Conservation (phyloP, 495 filamentous ascomycete species). For the Glonium stellatum region DNA sequence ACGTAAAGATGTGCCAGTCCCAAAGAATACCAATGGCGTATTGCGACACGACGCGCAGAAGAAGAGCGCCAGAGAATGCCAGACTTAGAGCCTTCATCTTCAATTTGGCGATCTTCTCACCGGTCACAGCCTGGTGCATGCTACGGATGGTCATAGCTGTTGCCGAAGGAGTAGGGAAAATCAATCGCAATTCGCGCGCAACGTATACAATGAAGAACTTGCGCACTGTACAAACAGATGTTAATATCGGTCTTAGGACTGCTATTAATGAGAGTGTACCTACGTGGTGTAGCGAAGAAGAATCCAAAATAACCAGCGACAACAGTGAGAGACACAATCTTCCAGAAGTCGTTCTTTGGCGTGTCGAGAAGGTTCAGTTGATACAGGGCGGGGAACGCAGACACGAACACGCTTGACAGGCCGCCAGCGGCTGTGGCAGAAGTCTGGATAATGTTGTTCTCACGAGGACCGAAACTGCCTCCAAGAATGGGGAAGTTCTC, state of each 20-base stretch:
- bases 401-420: slow-evolving; percentile 56
- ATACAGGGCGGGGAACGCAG: slow-evolving; percentile 59
- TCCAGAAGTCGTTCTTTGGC: slow-evolving; percentile 50
- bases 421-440: slow-evolving; percentile 58
- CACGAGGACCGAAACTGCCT: slow-evolving; percentile 56
- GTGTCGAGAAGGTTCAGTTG: slow-evolving; percentile 47
- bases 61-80: slow-evolving; percentile 45
- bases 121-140: slow-evolving; percentile 53
- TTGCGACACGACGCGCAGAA: slow-evolving; percentile 52
- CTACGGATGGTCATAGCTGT: slow-evolving; percentile 58
- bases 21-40: slow-evolving; percentile 59
- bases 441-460: slow-evolving; percentile 61
- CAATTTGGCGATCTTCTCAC: slow-evolving; percentile 48
- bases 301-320: slow-evolving; percentile 61
- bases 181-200: slow-evolving; percentile 52
- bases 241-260: not conserved
- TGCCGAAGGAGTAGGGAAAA: slow-evolving; percentile 57
- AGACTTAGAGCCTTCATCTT: slow-evolving; percentile 51
- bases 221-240: slow-evolving; percentile 37
- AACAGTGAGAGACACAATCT: slow-evolving; percentile 55
- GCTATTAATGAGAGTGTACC: not conserved
- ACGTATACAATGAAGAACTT: slow-evolving; percentile 66
- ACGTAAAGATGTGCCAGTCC: slow-evolving; percentile 61
- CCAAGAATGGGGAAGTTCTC: slow-evolving; percentile 52
- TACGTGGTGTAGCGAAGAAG: slow-evolving; percentile 56